phyloP scores from a whole-genome alignment of 352 stramenopile genomes.

The Elongisporangium anandrum region DNA sequence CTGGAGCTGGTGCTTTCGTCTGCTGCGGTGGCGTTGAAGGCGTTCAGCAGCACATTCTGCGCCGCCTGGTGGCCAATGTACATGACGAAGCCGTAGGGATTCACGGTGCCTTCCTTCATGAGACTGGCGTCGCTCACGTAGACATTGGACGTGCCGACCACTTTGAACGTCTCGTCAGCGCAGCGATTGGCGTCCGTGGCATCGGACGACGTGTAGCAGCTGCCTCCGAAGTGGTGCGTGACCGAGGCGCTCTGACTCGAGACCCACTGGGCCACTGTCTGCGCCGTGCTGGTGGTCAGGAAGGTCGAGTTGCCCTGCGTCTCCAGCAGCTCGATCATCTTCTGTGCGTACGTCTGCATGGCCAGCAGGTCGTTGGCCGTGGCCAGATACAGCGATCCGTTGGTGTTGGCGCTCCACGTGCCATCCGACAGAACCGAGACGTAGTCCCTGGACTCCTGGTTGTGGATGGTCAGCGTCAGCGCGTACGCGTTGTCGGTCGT shows the following conservation, averaged over 20 bases:
- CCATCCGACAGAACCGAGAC: slow-evolving; percentile 8
- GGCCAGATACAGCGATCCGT: slow-evolving; percentile 7
- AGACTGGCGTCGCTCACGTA: slow-evolving; percentile 23
- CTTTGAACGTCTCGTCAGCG: slow-evolving; percentile 16
- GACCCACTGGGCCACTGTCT: slow-evolving; percentile 8
- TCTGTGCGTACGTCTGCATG: slow-evolving; percentile 6
- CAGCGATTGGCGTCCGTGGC: slow-evolving; percentile 20
- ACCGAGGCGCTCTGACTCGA: slow-evolving; percentile 8
- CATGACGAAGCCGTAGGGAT: slow-evolving; percentile 30
- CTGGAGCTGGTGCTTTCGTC: slow-evolving; percentile 6
- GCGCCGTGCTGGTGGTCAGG: background rate
- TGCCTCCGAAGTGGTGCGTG: slow-evolving; percentile 25
- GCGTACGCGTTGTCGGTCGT: slow-evolving; percentile 16
- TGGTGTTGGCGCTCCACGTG: slow-evolving; percentile 3
- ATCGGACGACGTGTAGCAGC: slow-evolving; percentile 23
- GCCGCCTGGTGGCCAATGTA: slow-evolving; percentile 26
- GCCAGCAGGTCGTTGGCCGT: slow-evolving; percentile 2
- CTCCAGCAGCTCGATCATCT: slow-evolving; percentile 5
- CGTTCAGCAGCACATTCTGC: slow-evolving; percentile 23
- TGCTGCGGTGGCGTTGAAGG: slow-evolving; percentile 15
- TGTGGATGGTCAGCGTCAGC: slow-evolving; percentile 22
- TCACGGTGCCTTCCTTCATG: slow-evolving; percentile 26
- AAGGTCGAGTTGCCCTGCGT: slow-evolving; percentile 5
- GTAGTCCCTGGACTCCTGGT: slow-evolving; percentile 14
- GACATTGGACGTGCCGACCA: slow-evolving; percentile 21